Evolutionary conservation across 2,329 filamentous ascomycete species (phyloP), one percentile per base, ranked within the genome.

Genomic region (Pseudogymnoascus sp.): DNA sequence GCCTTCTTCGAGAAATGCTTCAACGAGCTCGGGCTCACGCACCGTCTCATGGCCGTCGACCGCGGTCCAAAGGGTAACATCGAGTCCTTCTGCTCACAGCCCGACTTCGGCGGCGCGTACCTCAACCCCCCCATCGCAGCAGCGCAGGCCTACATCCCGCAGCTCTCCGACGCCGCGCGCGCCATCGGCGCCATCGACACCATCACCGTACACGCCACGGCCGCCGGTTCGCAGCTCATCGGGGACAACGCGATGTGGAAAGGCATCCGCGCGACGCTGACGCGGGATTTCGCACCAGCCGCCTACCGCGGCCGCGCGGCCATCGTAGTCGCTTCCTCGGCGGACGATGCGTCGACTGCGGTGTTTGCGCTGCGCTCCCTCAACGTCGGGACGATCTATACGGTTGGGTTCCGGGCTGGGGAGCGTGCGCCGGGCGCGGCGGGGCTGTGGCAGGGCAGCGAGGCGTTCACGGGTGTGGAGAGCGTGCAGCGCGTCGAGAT

Each of bases 211-310:
- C 81, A 79, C 59, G 69, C 71, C 3, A 75, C 77, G 10, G 76
- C 73, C 3, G 72, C 74, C 1, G 74, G 75, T 0, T 79, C 77
- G 59, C 78, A 79, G 4, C 81, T 92, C 38, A 76, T 92, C 13
- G 87, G 90, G 52, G 89, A 94, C 67, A 95, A 95, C 65, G 87
- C 89, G 9, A 84, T 85, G 12, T 94, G 90, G 89, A 90, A 90
- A 71, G 90, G 89, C 1, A 92, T 95, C 61, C 79, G 90, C 55
- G 87, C 88, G 58, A 91, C 89, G 0, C 76, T 95, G 61, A 94
- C 86, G 3, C 82, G 88, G 19, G 89, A 95, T 67, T 85, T 92
- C 65, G 88, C 91, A 0, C 89, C 90, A 0, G 91, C 88, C 3
- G 89, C 90, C 0, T 95, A 92, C 71, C 82, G 82, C 64, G 85